phyloP scores from a whole-genome alignment of 768 basidiomycete species.

The Hypholoma fasciculare region DNA sequence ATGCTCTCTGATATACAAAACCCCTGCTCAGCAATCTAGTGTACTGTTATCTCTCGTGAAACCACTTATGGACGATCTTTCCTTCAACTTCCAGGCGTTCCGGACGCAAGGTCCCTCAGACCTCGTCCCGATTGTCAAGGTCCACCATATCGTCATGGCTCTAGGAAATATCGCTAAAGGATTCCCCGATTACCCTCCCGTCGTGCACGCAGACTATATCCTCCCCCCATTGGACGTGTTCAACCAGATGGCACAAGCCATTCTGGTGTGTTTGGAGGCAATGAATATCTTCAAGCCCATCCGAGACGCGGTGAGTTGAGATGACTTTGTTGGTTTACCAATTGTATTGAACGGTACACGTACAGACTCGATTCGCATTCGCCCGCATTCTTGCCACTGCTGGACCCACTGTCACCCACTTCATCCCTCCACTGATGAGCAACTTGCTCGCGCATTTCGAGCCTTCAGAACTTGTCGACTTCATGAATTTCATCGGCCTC shows the following conservation, averaged over 20 bases:
- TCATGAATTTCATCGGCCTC: conserved; percentile 92
- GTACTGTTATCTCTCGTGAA: conserved; percentile 77
- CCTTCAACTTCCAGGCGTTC: conserved; percentile 52
- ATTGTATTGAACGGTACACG: neutral
- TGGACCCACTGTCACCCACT: conserved; percentile 81
- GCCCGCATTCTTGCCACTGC: conserved; percentile 89
- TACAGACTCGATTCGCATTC: conserved; percentile 89
- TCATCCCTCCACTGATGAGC: conserved; percentile 86
- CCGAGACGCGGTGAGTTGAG: conserved; percentile 79
- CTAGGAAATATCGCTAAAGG: conserved; percentile 95
- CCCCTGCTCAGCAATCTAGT: conserved; percentile 64
- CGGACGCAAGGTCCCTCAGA: conserved; percentile 60
- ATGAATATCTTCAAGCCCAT: conserved; percentile 88
- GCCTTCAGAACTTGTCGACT: conserved; percentile 89
- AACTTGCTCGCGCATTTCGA: conserved; percentile 92
- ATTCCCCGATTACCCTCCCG: conserved; percentile 87
- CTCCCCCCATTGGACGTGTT: conserved; percentile 79
- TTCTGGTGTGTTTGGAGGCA: conserved; percentile 82
- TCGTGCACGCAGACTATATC: conserved; percentile 63
- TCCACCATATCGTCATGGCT: conserved; percentile 94
- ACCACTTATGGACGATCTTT: conserved; percentile 78
- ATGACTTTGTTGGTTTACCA: neutral
- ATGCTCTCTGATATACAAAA: conserved; percentile 70
- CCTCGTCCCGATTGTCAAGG: conserved; percentile 75
- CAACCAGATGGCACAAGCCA: conserved; percentile 80